These are phyloP conservation scores for Stachybotrys elegans DNA, from an alignment of 2,329 filamentous ascomycete genomes.

Conservation along the genomic window DNA sequence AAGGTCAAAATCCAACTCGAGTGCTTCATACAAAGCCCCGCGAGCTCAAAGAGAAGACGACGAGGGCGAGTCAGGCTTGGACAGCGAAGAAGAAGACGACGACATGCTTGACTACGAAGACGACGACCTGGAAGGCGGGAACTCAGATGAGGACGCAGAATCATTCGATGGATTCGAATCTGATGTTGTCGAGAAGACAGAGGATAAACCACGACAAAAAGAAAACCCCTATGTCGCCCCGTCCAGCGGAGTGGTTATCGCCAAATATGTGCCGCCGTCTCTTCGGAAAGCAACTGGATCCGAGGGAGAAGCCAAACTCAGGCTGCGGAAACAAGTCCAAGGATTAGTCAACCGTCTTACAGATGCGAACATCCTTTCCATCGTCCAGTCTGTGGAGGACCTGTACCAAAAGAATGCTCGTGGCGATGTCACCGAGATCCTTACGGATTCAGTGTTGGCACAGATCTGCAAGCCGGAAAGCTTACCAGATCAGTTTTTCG, in stretches of 20 bases:
- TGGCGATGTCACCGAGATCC: constrained; percentile 78
- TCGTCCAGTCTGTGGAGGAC: constrained; percentile 75
- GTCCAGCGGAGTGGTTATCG: constrained; percentile 34
- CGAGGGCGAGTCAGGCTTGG: constrained; percentile 20
- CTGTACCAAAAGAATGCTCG: constrained; percentile 80
- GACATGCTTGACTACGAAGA: constrained; percentile 17
- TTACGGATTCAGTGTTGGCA: constrained; percentile 74
- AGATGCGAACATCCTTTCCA: constrained; percentile 81
- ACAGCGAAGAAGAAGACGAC: constrained; percentile 19
- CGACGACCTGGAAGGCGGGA: constrained; percentile 21
- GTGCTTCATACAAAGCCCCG: constrained; percentile 9
- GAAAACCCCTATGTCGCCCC: constrained; percentile 93
- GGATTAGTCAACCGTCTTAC: constrained; percentile 90
- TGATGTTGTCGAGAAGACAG: constrained; percentile 19
- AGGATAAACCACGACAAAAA: constrained; percentile 42
- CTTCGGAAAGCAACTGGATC: constrained; percentile 59
- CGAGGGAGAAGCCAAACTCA: constrained; percentile 61
- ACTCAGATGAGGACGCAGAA: constrained; percentile 22
- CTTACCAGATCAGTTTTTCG: constrained; percentile 82
- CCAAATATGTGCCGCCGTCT: constrained; percentile 88
- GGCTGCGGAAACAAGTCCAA: constrained; percentile 75
- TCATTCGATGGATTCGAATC: constrained; percentile 19
- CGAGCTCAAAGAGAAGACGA: constrained; percentile 17
- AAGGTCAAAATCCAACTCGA: constrained; percentile 37
- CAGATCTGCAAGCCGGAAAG: constrained; percentile 73